These are phyloP conservation scores for Colletotrichum tamarilloi DNA, from an alignment of 2,329 filamentous ascomycete species.

Conservation along the genomic window DNA sequence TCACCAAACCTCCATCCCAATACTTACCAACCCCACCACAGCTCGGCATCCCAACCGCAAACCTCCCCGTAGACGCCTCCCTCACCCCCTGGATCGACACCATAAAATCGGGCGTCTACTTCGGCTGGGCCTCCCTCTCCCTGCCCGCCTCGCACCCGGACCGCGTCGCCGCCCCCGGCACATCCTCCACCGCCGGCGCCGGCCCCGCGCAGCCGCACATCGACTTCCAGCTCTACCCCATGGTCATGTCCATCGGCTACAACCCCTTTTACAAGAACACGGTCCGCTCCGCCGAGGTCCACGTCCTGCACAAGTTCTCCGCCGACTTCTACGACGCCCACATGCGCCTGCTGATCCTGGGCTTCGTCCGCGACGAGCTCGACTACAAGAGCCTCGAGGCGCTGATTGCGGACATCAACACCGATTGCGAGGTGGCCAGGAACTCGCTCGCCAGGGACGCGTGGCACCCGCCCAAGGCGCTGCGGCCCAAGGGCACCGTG, in stretches of 20 bases:
- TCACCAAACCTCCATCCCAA: neutral
- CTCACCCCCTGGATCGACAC: conserved; percentile 69
- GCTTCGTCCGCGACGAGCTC: conserved; percentile 88
- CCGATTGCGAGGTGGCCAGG: conserved; percentile 86
- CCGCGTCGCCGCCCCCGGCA: conserved; percentile 31
- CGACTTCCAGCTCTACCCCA: conserved; percentile 71
- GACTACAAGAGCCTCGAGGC: conserved; percentile 89
- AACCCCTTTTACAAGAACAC: conserved; percentile 98
- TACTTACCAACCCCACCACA: conserved; percentile 47
- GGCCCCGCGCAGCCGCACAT: conserved; percentile 41
- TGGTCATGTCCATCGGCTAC: conserved; percentile 95
- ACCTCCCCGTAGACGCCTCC: conserved; percentile 79
- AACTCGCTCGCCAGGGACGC: conserved; percentile 74
- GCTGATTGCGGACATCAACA: conserved; percentile 86
- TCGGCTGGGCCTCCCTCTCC: conserved; percentile 85
- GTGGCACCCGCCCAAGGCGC: conserved; percentile 62
- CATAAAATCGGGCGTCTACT: conserved; percentile 87
- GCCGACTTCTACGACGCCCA: conserved; percentile 86
- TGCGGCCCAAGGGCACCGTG: conserved; percentile 37
- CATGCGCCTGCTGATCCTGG: conserved; percentile 84
- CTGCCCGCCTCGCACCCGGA: conserved; percentile 63
- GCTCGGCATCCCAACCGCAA: conserved; percentile 97
- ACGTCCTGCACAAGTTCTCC: conserved; percentile 82
- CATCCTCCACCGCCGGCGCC: conserved; percentile 32
- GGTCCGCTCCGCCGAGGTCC: conserved; percentile 87